Percentiles rank a stretch among this genome's conserved stretches.
phyloP scores from a whole-genome alignment of 805 yeast genomes.

The Lachancea lanzarotensis region DNA sequence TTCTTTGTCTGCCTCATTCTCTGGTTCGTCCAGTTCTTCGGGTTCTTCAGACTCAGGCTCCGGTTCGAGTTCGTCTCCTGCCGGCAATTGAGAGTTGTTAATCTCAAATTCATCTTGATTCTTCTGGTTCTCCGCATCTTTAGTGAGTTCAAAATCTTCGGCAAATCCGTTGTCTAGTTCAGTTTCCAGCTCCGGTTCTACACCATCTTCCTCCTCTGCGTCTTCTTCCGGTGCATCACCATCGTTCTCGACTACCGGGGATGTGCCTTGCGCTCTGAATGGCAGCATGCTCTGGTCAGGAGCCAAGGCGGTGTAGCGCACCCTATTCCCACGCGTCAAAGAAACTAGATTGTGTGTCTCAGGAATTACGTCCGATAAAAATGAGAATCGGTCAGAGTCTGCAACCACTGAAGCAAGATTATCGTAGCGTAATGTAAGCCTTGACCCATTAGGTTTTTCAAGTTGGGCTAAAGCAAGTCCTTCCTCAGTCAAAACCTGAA shows the following conservation, averaged over 20 bases:
- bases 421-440: conserved; percentile 19
- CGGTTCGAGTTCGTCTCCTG: conserved; percentile 11
- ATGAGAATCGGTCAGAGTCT: conserved; percentile 17
- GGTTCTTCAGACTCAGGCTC: conserved; percentile 10
- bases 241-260: conserved; percentile 4
- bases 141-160: conserved; percentile 5
- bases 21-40: neutral
- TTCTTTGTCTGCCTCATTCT: neutral
- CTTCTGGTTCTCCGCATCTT: neutral
- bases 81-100: conserved; percentile 5
- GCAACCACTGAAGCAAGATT: conserved; percentile 20
- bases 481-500: conserved; percentile 20
- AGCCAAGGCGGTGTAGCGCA: conserved; percentile 21
- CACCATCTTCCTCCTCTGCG: conserved; percentile 8
- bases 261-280: conserved; percentile 7
- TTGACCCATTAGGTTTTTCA: conserved; percentile 12
- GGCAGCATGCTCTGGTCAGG: conserved; percentile 12
- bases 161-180: conserved; percentile 2
- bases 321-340: conserved; percentile 23
- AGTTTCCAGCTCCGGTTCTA: conserved; percentile 11
- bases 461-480: conserved; percentile 19
- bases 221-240: conserved; percentile 9
- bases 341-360: conserved; percentile 20
- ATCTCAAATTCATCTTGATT: too few relatives aligned
- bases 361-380: conserved; percentile 22